A percentile compares a stretch with the other conserved stretches of the same genome.
phyloP scores from a whole-genome alignment of 441 rosid genomes.

The Eruca vesicaria region DNA sequence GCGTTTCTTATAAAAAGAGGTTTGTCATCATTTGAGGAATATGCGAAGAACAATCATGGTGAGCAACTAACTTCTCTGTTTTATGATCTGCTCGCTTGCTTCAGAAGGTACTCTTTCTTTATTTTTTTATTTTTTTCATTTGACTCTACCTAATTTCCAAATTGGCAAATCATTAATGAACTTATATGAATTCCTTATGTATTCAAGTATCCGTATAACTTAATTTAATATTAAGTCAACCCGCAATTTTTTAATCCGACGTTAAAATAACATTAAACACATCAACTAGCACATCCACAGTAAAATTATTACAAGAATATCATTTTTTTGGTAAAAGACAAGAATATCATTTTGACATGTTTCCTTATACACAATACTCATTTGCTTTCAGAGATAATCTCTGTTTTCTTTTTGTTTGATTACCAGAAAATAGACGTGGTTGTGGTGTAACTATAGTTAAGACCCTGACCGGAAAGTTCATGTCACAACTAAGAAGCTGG shows the following conservation, averaged over 20 bases:
- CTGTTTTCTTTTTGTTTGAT: not conserved
- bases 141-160: not conserved
- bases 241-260: not conserved
- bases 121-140: not conserved
- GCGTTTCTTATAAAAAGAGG: not conserved
- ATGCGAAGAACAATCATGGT: slow-evolving; percentile 23
- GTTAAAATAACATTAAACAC: not conserved
- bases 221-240: not conserved
- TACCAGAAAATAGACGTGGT: no score
- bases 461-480: slow-evolving; percentile 14
- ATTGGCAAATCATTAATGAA: not conserved
- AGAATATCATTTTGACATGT: not conserved
- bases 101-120: slow-evolving; percentile 8
- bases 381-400: not conserved
- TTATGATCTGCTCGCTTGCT: slow-evolving; percentile 18
- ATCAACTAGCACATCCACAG: not conserved
- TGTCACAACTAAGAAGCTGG: slow-evolving; percentile 3
- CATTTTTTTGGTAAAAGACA: not conserved
- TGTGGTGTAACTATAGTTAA: slow-evolving; percentile 14
- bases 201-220: not conserved
- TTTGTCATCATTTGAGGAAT: slow-evolving; percentile 18
- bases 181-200: not conserved
- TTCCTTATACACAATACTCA: not conserved
- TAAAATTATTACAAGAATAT: not conserved
- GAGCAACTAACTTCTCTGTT: slow-evolving; percentile 24